Evolutionary conservation across 768 basidiomycete species (phyloP).

Genomic region (Lactarius trivialis): DNA sequence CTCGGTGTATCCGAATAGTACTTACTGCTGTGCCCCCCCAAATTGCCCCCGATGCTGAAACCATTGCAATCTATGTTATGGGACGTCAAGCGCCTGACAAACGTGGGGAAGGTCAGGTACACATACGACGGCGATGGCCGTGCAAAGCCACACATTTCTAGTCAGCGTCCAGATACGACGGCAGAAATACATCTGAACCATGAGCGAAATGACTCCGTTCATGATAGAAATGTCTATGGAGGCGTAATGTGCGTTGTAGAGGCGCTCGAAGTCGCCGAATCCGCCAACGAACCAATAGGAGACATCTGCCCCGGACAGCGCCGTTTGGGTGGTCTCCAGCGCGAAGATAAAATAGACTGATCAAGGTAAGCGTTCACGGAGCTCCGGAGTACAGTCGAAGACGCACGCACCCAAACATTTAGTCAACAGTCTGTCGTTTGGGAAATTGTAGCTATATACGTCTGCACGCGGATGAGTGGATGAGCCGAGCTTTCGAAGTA

Average conservation of each 20-base stretch:
- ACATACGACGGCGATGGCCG: slow-evolving; percentile 4
- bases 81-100: not conserved
- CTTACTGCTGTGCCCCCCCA: slow-evolving; percentile 15
- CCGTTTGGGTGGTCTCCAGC: not conserved
- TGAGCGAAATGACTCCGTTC: slow-evolving; percentile 26
- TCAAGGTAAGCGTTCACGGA: not conserved
- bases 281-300: not conserved
- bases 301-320: not conserved
- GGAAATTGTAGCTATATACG: not conserved
- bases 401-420: not conserved
- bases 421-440: not conserved
- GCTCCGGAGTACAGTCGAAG: not conserved
- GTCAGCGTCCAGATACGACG: not conserved
- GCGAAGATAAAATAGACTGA: not conserved
- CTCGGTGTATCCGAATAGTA: not conserved
- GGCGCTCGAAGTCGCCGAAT: not conserved
- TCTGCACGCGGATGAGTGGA: not conserved
- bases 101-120: not conserved
- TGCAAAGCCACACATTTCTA: not conserved
- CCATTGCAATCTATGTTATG: not conserved
- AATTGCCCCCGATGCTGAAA: not conserved
- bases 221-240: slow-evolving; percentile 29
- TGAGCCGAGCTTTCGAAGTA: not conserved
- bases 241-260: slow-evolving; percentile 24
- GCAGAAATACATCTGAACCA: not conserved